These are phyloP conservation scores for Phaeosphaeriaceae sp. DNA, from an alignment of 2,329 filamentous ascomycete species.

Conservation along the genomic window DNA sequence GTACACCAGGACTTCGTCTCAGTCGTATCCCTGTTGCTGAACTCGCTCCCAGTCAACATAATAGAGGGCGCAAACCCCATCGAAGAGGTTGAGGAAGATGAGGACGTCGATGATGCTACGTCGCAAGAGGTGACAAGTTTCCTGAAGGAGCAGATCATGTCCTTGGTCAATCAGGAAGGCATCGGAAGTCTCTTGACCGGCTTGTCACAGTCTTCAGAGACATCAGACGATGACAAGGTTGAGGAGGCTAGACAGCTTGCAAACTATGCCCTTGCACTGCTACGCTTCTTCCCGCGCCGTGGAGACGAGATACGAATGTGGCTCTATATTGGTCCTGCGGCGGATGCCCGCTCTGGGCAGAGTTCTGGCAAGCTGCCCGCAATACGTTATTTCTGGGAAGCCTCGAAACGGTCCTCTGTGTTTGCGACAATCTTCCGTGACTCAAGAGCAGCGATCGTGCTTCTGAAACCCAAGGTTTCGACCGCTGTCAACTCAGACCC, in stretches of 20 bases:
- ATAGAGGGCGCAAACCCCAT: slow-evolving; percentile 56
- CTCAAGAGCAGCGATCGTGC: slow-evolving; percentile 63
- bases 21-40: slow-evolving; percentile 63
- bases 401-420: slow-evolving; percentile 63
- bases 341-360: slow-evolving; percentile 51
- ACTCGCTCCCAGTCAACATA: slow-evolving; percentile 63
- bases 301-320: slow-evolving; percentile 95
- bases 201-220: slow-evolving; percentile 45
- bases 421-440: slow-evolving; percentile 65
- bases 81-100: slow-evolving; percentile 35
- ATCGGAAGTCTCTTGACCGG: slow-evolving; percentile 69
- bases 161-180: slow-evolving; percentile 76
- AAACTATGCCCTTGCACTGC: slow-evolving; percentile 83
- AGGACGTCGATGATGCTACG: slow-evolving; percentile 18
- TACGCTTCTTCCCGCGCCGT: slow-evolving; percentile 81
- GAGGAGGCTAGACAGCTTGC: slow-evolving; percentile 77
- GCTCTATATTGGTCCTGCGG: slow-evolving; percentile 78
- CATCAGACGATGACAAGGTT: slow-evolving; percentile 45
- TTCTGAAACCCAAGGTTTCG: slow-evolving; percentile 57
- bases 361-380: slow-evolving; percentile 61
- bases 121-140: slow-evolving; percentile 52
- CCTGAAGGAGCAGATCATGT: slow-evolving; percentile 70
- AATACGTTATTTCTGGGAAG: slow-evolving; percentile 85
- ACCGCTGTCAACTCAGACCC: slow-evolving; percentile 5
- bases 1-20: slow-evolving; percentile 62